Conservation (phyloP, 129 eudicot species). For the Chrysanthemum seticuspe region DNA sequence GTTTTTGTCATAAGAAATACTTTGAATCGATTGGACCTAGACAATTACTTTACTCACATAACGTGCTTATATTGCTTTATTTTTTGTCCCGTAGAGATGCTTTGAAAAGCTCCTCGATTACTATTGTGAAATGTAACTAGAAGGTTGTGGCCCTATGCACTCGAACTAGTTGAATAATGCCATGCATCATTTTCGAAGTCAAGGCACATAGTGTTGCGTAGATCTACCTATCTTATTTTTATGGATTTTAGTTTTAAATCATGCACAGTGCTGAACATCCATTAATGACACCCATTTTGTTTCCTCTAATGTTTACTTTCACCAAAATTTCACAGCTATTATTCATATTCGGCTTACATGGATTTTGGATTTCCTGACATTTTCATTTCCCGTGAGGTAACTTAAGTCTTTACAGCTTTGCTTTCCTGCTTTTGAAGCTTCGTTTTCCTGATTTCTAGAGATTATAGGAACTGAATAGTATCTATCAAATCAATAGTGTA, state of each 20-base stretch:
- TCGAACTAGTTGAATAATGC: no score
- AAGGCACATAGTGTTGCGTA: no score
- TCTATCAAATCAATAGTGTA: conserved; percentile 14
- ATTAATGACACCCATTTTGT: conserved; percentile 12
- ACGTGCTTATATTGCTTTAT: no score
- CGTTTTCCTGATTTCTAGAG: neutral
- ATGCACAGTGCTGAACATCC: conserved; percentile 3
- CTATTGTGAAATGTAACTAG: no score
- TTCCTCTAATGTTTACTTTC: neutral
- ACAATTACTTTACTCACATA: no score
- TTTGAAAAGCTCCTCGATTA: no score
- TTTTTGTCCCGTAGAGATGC: no score
- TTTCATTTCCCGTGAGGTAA: conserved; percentile 91
- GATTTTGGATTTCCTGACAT: conserved; percentile 98
- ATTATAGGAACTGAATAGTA: neutral
- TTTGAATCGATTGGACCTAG: no score
- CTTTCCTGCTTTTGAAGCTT: conserved; percentile 1
- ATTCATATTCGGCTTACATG: conserved; percentile 79
- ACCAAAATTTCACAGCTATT: conserved; percentile 59
- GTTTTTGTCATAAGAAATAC: no score
- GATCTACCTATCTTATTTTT: no score
- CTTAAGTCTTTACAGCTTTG: conserved; percentile 7
- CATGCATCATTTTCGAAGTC: no score
- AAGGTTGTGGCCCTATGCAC: no score
- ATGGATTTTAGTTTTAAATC: neutral